phyloP scores from a whole-genome alignment of 495 filamentous ascomycete genomes.

The Mytilinidion resinicola region DNA sequence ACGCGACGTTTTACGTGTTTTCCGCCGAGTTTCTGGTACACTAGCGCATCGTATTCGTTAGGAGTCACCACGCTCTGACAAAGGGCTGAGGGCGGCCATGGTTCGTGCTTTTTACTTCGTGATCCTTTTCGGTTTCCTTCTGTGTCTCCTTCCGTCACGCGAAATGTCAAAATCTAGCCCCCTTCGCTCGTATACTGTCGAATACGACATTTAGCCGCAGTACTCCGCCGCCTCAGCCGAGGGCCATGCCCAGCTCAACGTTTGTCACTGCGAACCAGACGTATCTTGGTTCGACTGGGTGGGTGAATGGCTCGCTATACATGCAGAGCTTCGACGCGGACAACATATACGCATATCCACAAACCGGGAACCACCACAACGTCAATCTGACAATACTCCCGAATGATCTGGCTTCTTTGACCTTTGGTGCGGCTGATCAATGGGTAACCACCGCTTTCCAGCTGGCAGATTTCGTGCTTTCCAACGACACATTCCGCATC shows the following conservation, averaged over 20 bases:
- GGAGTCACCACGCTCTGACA: too few relatives aligned
- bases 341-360: not conserved
- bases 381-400: slow-evolving; percentile 4
- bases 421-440: not conserved
- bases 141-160: too few relatives aligned
- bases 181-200: too few relatives aligned
- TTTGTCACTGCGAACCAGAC: not conserved
- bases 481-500: not conserved
- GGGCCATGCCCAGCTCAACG: not conserved
- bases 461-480: not conserved
- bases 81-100: too few relatives aligned
- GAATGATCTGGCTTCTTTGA: not conserved
- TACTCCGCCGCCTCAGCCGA: not conserved
- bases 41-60: too few relatives aligned
- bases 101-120: too few relatives aligned
- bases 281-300: not conserved
- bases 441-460: not conserved
- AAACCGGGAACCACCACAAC: not conserved
- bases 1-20: too few relatives aligned
- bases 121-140: too few relatives aligned
- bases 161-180: too few relatives aligned
- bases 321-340: not conserved
- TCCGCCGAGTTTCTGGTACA: too few relatives aligned
- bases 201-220: too few relatives aligned
- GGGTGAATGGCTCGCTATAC: not conserved